A percentile compares a stretch with the other conserved stretches of the same genome.
Conservation (phyloP, 208 protist genomes). For the Leishmania aethiopica region DNA sequence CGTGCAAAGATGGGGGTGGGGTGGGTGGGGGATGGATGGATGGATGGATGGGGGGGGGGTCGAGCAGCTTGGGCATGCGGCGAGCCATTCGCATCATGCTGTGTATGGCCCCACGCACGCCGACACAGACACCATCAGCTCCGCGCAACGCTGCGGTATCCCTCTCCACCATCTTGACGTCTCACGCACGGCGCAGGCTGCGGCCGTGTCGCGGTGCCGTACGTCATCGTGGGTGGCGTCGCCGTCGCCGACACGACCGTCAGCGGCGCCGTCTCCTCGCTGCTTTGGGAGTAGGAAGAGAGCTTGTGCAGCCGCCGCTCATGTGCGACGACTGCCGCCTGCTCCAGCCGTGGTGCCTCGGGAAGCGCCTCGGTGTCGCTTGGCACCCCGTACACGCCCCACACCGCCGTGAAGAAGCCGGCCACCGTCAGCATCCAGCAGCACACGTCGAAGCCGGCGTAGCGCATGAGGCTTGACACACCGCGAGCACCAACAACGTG, state of each 20-base stretch:
- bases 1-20: background rate
- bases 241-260: background rate
- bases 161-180: background rate
- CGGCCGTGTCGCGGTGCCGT: constrained; percentile 14
- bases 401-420: constrained; percentile 51
- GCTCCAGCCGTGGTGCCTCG: constrained; percentile 28
- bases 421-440: constrained; percentile 53
- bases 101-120: background rate
- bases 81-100: background rate
- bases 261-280: constrained; percentile 19
- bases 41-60: background rate
- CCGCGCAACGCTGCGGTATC: background rate
- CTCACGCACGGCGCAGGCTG: background rate
- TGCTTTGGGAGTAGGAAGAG: constrained; percentile 4
- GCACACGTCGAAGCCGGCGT: constrained; percentile 37
- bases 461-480: constrained; percentile 42
- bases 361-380: constrained; percentile 28
- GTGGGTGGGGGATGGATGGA: no score
- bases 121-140: background rate
- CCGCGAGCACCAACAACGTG: constrained; percentile 62
- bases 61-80: background rate
- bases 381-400: constrained; percentile 54
- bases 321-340: constrained; percentile 12
- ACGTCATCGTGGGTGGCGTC: background rate
- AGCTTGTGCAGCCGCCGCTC: background rate